A percentile compares a stretch with the other conserved stretches of the same genome.
phyloP scores from a whole-genome alignment of 1,284 basidiomycete species.

The Cryptococcus deneoformans region DNA sequence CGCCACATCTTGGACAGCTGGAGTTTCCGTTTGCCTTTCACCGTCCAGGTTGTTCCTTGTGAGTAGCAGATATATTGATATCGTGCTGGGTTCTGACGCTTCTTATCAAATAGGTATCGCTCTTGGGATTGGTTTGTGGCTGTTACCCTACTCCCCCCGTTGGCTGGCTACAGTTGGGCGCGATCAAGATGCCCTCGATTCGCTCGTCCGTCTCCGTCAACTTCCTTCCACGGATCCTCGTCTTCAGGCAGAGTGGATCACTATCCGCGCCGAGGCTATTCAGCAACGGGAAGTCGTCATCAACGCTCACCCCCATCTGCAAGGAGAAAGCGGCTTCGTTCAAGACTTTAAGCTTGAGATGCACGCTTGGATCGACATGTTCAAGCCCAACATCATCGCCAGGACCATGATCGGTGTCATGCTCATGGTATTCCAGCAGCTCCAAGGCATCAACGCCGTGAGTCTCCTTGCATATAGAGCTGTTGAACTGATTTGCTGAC shows the following conservation, averaged over 20 bases:
- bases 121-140: constrained; percentile 44
- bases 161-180: constrained; percentile 55
- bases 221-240: constrained; percentile 30
- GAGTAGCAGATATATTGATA: too few species aligned
- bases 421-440: constrained; percentile 36
- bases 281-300: constrained; percentile 19
- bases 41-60: constrained; percentile 32
- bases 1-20: constrained; percentile 14
- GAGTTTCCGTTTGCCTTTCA: constrained; percentile 35
- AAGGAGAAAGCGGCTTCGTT: constrained; percentile 4
- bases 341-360: constrained; percentile 19
- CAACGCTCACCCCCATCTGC: constrained; percentile 14
- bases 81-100: too few species aligned
- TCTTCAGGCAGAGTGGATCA: constrained; percentile 42
- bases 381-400: constrained; percentile 18
- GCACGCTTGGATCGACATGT: constrained; percentile 24
- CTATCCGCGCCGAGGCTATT: constrained; percentile 37
- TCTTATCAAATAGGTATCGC: background rate
- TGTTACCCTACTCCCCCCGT: constrained; percentile 59
- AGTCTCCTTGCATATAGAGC: background rate
- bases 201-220: constrained; percentile 34
- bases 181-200: constrained; percentile 31
- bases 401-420: constrained; percentile 22
- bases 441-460: constrained; percentile 26
- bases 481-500: background rate